Base-by-base conservation (phyloP, 2,329 filamentous ascomycete species). In the Diaporthe humulicola region DNA sequence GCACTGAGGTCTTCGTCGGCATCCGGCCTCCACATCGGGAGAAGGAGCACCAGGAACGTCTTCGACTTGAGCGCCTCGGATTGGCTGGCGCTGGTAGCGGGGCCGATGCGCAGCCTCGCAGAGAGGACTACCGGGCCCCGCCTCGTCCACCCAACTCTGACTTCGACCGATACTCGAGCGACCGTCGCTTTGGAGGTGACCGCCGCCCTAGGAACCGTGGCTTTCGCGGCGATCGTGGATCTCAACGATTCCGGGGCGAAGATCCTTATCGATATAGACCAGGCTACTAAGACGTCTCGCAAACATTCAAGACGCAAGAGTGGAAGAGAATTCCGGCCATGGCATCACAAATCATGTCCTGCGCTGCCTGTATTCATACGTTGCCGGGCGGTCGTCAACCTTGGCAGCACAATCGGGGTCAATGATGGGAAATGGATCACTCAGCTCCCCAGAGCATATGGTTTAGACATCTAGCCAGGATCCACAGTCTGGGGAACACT, bases 1-100 rank as follows among this genome's bases (percentile, higher is more conserved):
- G 93, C 19, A 90, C 90, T 22, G 94, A 95, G 81, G 91, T 92
- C 50, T 93, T 93, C 79, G 85, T 90, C 64, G 91, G 90, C 22
- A 91, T 93, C 75, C 86, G 91, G 33, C 90, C 90, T 33, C 90
- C 91, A 1, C 87, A 90, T 75, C 84, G 89, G 14, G 88, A 90
- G 78, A 85, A 78, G 67, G 85, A 83, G 80, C 83, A 75, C n/a
- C 74, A 75, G 70, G 75, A 76, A 54, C 75, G 75, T 42, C 70
- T 73, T 38, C 75, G 74, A 33, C 73, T 71, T 48, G 75, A 73
- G 48, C 73, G 73, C 19, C 69, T 76, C 48, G 74, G 74, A 33
- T 36, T 45, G 19, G 60, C 69, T 25, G 72, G 72, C 42, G 33
- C 66, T 36, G 57, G 66, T 52, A 67, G 71, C n/a, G 58, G 54